Base-by-base conservation (phyloP, 2,329 filamentous ascomycete species). In the Cryphonectria parasitica region DNA sequence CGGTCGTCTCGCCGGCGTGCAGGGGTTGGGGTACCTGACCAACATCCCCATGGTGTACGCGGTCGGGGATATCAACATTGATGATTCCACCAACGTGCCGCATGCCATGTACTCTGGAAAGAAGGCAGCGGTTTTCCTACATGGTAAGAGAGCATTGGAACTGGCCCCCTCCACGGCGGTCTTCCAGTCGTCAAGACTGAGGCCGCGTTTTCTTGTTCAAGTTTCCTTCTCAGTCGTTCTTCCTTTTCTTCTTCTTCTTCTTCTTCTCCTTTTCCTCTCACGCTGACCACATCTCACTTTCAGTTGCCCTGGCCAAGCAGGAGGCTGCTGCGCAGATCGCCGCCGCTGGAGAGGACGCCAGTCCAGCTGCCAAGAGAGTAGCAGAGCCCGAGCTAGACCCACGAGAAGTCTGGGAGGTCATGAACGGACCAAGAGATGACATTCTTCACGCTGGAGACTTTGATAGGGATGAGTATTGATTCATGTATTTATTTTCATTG, bases 91-190 rank as follows among this genome's bases (percentile, higher is more conserved):
- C 3, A 90, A 90, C 73, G 84, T 90, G 0, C 87, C 87, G 0
- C 88, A 90, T 72, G 88, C 89, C 0, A 83, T 90, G 75, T 90
- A 82, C 75, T 86, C 80, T 17, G 88, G 88, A 2, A 90, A 90
- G 82, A 78, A 83, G 41, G 81, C 87, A 0, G 88, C 86, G 6
- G 87, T 90, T 0, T 88, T 79, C 64, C 71, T 88, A 5, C 88
- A 90, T 73, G 82, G 87, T 88, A 75, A 80, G 86, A 79, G 11
- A 11, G 31, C 4, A 3, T 43, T 43, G n/a, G n/a, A n/a, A n/a
- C n/a, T 22, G 2, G 6, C 17, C 43, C 17, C 6, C 43, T 60
- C 31, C 49, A 28, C 52, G 43, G 10, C 34, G 22, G 22, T 60
- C 58, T 43, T 60, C 45, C 72, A 22, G 11, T 22, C 11, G 68